These are phyloP conservation scores for Herpetomonas samuelpessoai DNA, from an alignment of 208 protist species.

Conservation along the genomic window DNA sequence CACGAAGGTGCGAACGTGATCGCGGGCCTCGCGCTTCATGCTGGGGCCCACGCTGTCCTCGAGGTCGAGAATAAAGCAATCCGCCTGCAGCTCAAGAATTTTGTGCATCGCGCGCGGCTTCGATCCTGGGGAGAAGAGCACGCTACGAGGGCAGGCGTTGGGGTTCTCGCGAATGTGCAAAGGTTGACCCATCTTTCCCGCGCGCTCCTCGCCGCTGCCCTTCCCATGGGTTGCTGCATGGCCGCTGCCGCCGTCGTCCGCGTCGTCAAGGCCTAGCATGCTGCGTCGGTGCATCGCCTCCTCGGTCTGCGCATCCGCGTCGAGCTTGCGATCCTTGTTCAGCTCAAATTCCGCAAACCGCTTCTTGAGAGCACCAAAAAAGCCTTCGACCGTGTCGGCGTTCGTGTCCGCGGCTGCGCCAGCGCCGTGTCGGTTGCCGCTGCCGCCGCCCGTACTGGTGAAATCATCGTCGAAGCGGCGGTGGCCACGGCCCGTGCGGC, in stretches of 20 bases:
- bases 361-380: constrained; percentile 21
- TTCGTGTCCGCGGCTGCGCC: background rate
- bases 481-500: background rate
- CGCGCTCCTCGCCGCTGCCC: background rate
- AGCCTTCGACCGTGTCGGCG: constrained; percentile 4
- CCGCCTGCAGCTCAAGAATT: constrained; percentile 44
- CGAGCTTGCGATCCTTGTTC: constrained; percentile 40
- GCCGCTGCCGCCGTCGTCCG: background rate
- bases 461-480: background rate
- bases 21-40: constrained; percentile 51
- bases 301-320: constrained; percentile 13
- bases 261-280: background rate
- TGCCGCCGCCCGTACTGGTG: background rate
- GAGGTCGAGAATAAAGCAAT: constrained; percentile 81
- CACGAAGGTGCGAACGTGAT: constrained; percentile 53
- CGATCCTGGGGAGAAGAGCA: constrained; percentile 65
- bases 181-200: background rate
- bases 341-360: constrained; percentile 49
- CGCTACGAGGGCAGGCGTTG: constrained; percentile 64
- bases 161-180: constrained; percentile 45
- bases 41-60: constrained; percentile 50
- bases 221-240: background rate
- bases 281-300: no score
- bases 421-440: background rate
- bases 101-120: constrained; percentile 57